Evolutionary conservation across 495 filamentous ascomycete genomes (phyloP), one percentile per base, ranked within the genome.

Genomic region (Trichoderma virens): DNA sequence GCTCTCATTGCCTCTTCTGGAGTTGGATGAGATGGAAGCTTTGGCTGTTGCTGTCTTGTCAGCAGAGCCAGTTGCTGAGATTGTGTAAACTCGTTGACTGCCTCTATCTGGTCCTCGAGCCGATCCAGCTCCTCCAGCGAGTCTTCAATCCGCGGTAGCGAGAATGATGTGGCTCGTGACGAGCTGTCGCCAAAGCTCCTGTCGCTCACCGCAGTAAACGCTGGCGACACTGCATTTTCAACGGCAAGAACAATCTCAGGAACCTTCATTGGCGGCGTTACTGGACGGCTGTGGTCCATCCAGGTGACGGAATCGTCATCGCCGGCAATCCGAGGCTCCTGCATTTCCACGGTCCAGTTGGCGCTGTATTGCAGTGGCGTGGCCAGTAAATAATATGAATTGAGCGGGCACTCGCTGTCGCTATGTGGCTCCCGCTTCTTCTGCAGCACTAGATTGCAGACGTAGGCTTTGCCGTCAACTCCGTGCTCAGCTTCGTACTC

Each of bases 51-150:
- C 3, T 2, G 6, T 30, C 39, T 69, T 66, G 43, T 75, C 74
- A 1, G 75, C 70, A 16, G 80, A 76, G 79, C 62, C 32, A 74
- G 69, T 31, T 68, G 69, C 30, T 72, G 69, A n/a, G 78, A 67
- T 27, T 67, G 71, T 25, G 78, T 74, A 56, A 86, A 74, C 39
- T 81, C 74, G 28, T 71, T 67, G 35, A 80, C 68, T 16, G 74
- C 76, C 66, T 88, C 87, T 9, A 88, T 75, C 47, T 86, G 80
- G 35, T 90, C 88, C 67, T 91, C 87, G 35, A 90, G 80, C 60
- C 80, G 80, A 70, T 90, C 88, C 20, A 90, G 77, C 47, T 83
- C 86, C 69, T 87, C 83, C 28, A 90, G 80, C 31, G 86, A 87
- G 66, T 90, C 86, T 71, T 88, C 85, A 54, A 88, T 86, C n/a